Conservation (phyloP, 2,329 filamentous ascomycete species). For the Aspergillus pseudonomiae region DNA sequence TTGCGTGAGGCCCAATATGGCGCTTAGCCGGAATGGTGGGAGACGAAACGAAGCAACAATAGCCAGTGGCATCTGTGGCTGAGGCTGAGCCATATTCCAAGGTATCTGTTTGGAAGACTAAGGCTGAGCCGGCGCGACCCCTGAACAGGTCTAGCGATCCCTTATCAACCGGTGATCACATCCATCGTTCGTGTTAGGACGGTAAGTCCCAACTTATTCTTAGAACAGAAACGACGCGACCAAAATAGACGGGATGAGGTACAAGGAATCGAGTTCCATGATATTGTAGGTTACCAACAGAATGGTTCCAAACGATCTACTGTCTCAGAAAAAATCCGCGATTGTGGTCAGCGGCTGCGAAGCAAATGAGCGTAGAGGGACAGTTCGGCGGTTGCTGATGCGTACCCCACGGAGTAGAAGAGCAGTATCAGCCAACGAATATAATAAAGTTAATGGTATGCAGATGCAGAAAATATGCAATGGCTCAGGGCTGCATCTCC, state of each 20-base stretch:
- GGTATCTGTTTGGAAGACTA: constrained; percentile 5
- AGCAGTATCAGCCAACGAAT: background rate
- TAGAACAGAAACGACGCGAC: constrained; percentile 12
- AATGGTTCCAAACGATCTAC: constrained; percentile 12
- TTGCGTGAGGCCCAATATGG: constrained; percentile 11
- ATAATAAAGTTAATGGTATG: constrained; percentile 4
- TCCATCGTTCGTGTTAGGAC: constrained; percentile 5
- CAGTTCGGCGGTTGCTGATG: constrained; percentile 3
- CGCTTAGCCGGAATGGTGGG: constrained; percentile 6
- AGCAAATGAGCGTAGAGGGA: constrained; percentile 12
- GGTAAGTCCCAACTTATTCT: constrained; percentile 15
- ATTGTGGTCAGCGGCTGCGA: constrained; percentile 16
- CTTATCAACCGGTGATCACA: constrained; percentile 10
- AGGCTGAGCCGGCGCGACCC: constrained; percentile 20
- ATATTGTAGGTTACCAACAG: constrained; percentile 19
- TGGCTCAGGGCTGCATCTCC: background rate
- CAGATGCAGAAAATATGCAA: constrained; percentile 1
- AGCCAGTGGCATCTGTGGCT: constrained; percentile 16
- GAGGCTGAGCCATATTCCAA: constrained; percentile 18
- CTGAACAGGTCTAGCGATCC: constrained; percentile 9
- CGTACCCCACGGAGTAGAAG: constrained; percentile 5
- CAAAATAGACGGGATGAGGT: constrained; percentile 11
- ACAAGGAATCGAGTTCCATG: background rate
- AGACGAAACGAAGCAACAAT: constrained; percentile 8
- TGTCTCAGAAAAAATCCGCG: constrained; percentile 17